phyloP scores from a whole-genome alignment of 352 stramenopile genomes.

The Pythium volutum region DNA sequence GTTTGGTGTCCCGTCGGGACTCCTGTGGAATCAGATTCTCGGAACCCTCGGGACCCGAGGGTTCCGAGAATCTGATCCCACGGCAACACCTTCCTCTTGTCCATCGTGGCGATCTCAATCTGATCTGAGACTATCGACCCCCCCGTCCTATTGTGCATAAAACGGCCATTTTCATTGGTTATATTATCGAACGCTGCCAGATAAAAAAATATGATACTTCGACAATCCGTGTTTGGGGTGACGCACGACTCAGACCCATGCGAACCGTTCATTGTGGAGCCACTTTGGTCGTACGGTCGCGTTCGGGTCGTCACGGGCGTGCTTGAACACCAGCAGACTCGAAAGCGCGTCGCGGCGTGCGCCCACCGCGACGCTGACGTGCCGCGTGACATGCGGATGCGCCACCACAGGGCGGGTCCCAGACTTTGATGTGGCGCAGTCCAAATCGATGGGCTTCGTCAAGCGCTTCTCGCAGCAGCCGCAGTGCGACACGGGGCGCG shows the following conservation, averaged over 20 bases:
- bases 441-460: conserved; percentile 15
- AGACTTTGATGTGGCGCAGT: conserved; percentile 41
- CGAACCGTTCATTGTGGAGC: conserved; percentile 58
- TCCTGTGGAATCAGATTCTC: too few relatives aligned
- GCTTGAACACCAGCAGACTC: conserved; percentile 51
- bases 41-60: background rate
- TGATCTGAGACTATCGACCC: background rate
- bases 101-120: background rate
- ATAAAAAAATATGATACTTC: background rate
- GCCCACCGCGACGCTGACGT: conserved; percentile 30
- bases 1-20: too few relatives aligned
- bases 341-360: conserved; percentile 48
- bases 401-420: conserved; percentile 36
- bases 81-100: background rate
- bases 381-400: conserved; percentile 19
- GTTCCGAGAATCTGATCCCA: conserved; percentile 3
- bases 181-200: background rate
- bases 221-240: background rate
- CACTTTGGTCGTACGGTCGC: conserved; percentile 28
- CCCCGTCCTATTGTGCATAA: background rate
- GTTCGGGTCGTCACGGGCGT: conserved; percentile 13
- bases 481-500: conserved; percentile 14
- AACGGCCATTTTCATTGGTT: background rate
- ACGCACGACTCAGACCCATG: conserved; percentile 38
- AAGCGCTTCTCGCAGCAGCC: conserved; percentile 25